Conservation (phyloP, 148 eudicot genomes). For the Salicornia ramosissima region DNA sequence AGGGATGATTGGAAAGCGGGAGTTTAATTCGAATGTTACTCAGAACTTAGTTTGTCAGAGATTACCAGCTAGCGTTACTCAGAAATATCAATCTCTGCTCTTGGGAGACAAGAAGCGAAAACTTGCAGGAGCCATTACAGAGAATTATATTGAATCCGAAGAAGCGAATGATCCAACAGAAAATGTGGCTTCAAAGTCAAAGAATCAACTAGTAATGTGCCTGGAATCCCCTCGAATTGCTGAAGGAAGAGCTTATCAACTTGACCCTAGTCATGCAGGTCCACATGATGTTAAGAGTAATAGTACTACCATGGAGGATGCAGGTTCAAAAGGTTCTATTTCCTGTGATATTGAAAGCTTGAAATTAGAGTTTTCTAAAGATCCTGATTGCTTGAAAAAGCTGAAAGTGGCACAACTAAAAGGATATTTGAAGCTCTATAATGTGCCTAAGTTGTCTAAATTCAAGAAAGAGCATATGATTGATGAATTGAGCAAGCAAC, state of each 20-base stretch:
- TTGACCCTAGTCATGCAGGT: not conserved
- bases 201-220: not conserved
- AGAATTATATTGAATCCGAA: too few species aligned
- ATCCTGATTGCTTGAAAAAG: slow-evolving; percentile 16
- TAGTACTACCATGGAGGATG: not conserved
- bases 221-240: not conserved
- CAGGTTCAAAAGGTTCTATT: not conserved
- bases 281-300: slow-evolving; percentile 4
- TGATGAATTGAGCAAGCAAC: slow-evolving; percentile 9
- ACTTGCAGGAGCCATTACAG: not conserved
- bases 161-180: not conserved
- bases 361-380: slow-evolving; percentile 9
- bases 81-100: not conserved
- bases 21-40: slow-evolving; percentile 6
- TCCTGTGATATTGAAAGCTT: slow-evolving; percentile 8
- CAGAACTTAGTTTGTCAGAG: slow-evolving; percentile 8
- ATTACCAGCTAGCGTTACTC: not conserved
- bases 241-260: not conserved
- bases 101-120: slow-evolving; percentile 5
- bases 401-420: slow-evolving; percentile 15
- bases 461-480: slow-evolving; percentile 21
- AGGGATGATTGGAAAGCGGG: slow-evolving; percentile 19
- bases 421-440: slow-evolving; percentile 1
- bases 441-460: slow-evolving; percentile 5
- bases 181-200: not conserved